phyloP scores from a whole-genome alignment of 2,329 filamentous ascomycete species.

The Aspergillus texensis region DNA sequence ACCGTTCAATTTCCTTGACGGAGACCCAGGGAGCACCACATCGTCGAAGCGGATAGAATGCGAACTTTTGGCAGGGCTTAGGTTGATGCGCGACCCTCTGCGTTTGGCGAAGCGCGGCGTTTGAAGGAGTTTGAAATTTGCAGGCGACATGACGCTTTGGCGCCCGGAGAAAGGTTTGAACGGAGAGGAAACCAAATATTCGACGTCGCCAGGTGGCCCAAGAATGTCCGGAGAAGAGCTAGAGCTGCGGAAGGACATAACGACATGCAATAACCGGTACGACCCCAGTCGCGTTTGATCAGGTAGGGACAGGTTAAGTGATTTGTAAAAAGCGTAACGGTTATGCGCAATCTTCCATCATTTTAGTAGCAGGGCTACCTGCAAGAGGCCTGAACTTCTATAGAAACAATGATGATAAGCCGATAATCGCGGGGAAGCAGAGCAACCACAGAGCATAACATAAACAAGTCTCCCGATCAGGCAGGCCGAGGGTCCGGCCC shows the following conservation, averaged over 20 bases:
- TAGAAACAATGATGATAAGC: background rate
- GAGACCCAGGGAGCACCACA: conserved; percentile 45
- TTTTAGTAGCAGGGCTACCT: background rate
- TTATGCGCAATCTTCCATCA: background rate
- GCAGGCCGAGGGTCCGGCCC: conserved; percentile 24
- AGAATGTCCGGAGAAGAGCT: conserved; percentile 49
- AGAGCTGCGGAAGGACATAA: conserved; percentile 38
- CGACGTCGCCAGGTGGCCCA: conserved; percentile 44
- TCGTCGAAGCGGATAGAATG: conserved; percentile 47
- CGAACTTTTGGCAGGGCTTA: conserved; percentile 40
- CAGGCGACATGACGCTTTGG: conserved; percentile 44
- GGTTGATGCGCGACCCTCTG: conserved; percentile 37
- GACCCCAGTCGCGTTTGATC: conserved; percentile 15
- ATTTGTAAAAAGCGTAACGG: background rate
- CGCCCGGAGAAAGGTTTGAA: conserved; percentile 42
- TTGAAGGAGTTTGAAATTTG: conserved; percentile 32
- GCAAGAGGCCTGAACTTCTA: background rate
- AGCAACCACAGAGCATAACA: conserved; percentile 14
- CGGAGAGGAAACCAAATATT: conserved; percentile 47
- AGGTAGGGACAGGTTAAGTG: background rate
- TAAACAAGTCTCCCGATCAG: conserved; percentile 44
- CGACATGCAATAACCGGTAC: conserved; percentile 24
- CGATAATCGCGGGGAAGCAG: conserved; percentile 10
- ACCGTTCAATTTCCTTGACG: conserved; percentile 34
- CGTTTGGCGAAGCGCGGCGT: conserved; percentile 33